phyloP scores from a whole-genome alignment of 805 yeast species.

The Wickerhamomyces queroliae region DNA sequence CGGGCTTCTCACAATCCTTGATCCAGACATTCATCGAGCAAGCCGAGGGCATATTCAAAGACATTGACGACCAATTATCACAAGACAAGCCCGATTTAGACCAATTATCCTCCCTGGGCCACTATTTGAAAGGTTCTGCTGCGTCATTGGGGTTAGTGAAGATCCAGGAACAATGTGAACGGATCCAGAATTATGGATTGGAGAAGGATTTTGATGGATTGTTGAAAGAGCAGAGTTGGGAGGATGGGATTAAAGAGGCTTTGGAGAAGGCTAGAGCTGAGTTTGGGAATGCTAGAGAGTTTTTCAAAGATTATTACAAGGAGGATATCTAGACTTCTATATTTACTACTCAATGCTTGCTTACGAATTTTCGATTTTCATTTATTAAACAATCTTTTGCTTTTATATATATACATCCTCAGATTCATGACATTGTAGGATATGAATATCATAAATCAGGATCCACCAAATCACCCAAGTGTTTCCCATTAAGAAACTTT shows the following conservation, averaged over 20 bases:
- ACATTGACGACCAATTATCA: slow-evolving; percentile 48
- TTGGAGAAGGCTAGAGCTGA: slow-evolving; percentile 44
- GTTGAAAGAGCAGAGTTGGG: slow-evolving; percentile 21
- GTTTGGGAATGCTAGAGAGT: slow-evolving; percentile 42
- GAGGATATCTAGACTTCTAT: slow-evolving; percentile 13
- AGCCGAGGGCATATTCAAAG: slow-evolving; percentile 70
- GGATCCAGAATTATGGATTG: slow-evolving; percentile 84
- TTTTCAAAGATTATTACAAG: slow-evolving; percentile 48
- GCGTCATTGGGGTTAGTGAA: slow-evolving; percentile 85
- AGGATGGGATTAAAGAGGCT: slow-evolving; percentile 44
- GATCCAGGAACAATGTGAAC: slow-evolving; percentile 84
- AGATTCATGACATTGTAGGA: neutral
- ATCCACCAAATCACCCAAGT: slow-evolving; percentile 45
- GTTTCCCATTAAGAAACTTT: slow-evolving; percentile 48
- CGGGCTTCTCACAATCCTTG: slow-evolving; percentile 76
- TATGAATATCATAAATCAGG: slow-evolving; percentile 27
- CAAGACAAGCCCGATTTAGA: slow-evolving; percentile 35
- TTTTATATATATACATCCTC: neutral
- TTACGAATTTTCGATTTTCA: neutral
- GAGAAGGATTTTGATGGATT: slow-evolving; percentile 27
- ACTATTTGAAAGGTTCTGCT: slow-evolving; percentile 91
- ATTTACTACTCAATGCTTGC: neutral
- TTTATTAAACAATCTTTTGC: neutral
- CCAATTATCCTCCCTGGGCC: slow-evolving; percentile 74
- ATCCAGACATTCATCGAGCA: slow-evolving; percentile 86